A percentile compares a stretch with the other conserved stretches of the same genome.
Evolutionary conservation across 2,329 filamentous ascomycete species (phyloP).

Genomic region (Arachnopeziza araneosa): DNA sequence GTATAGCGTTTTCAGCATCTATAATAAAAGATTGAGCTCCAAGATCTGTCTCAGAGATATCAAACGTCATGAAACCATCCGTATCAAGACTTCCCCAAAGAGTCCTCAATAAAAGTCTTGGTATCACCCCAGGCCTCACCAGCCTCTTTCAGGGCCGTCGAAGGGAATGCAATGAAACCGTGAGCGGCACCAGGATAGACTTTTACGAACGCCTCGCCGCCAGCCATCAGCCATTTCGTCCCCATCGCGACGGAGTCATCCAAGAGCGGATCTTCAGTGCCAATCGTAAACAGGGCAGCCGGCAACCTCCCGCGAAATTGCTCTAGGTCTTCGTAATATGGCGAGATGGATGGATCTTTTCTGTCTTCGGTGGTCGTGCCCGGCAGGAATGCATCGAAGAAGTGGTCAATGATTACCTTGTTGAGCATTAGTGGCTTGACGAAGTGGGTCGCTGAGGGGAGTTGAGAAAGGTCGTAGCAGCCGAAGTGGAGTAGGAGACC

Average conservation of each 20-base stretch:
- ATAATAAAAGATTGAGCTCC: background rate
- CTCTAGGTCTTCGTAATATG: conserved; percentile 43
- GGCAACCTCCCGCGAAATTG: conserved; percentile 36
- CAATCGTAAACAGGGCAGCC: conserved; percentile 38
- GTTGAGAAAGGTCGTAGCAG: conserved; percentile 42
- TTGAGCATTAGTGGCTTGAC: conserved; percentile 36
- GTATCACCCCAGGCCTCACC: conserved; percentile 16
- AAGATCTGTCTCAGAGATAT: conserved; percentile 1
- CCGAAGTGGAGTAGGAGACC: conserved; percentile 50
- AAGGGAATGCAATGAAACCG: conserved; percentile 35
- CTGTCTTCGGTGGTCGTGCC: conserved; percentile 34
- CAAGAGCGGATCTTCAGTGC: conserved; percentile 43
- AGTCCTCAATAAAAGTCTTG: conserved; percentile 13
- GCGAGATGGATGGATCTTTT: conserved; percentile 42
- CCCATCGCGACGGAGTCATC: conserved; percentile 49
- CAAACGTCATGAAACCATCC: background rate
- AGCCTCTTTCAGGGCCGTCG: conserved; percentile 14
- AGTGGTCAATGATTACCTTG: conserved; percentile 39
- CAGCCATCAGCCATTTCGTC: conserved; percentile 47
- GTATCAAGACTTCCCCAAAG: conserved; percentile 1
- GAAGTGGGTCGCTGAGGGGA: conserved; percentile 33
- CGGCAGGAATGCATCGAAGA: conserved; percentile 41
- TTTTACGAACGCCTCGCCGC: conserved; percentile 45
- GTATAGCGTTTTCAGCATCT: background rate
- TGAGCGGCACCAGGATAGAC: conserved; percentile 50